Conservation (phyloP, 805 yeast species). For the Teunomyces barrocoloradensis region DNA sequence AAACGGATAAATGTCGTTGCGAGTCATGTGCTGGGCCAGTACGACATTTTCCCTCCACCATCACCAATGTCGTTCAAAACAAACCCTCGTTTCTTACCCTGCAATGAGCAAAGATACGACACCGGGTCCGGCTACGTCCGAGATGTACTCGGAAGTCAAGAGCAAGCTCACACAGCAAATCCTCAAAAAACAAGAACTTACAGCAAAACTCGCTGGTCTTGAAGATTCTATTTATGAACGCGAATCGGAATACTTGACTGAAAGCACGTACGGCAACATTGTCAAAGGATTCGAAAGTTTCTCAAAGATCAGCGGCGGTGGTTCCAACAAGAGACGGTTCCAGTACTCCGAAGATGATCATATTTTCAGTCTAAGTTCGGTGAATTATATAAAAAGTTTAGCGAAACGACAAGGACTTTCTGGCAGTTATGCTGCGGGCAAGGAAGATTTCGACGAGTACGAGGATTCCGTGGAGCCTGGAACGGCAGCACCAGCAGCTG, state of each 20-base stretch:
- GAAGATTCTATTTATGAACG: conserved; percentile 79
- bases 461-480: conserved; percentile 35
- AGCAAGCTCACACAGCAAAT: conserved; percentile 65
- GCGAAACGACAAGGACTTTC: conserved; percentile 45
- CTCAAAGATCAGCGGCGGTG: conserved; percentile 43
- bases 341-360: conserved; percentile 72
- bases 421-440: conserved; percentile 23
- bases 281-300: conserved; percentile 90
- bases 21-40: not conserved
- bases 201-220: conserved; percentile 55
- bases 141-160: conserved; percentile 65
- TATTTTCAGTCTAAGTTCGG: conserved; percentile 73
- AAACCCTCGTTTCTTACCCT: not conserved
- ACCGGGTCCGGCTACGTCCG: conserved; percentile 20
- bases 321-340: conserved; percentile 46
- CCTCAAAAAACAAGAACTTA: conserved; percentile 59
- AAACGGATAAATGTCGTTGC: not conserved
- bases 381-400: conserved; percentile 59
- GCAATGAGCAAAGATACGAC: not conserved
- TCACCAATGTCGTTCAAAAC: not conserved
- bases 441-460: conserved; percentile 37
- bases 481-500: conserved; percentile 4
- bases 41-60: conserved; percentile 1
- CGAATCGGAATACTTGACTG: conserved; percentile 76
- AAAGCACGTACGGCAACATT: conserved; percentile 72